Percentiles rank a stretch among this genome's conserved stretches.
phyloP scores from a whole-genome alignment of 768 basidiomycete species.

The Collybia mongolica region DNA sequence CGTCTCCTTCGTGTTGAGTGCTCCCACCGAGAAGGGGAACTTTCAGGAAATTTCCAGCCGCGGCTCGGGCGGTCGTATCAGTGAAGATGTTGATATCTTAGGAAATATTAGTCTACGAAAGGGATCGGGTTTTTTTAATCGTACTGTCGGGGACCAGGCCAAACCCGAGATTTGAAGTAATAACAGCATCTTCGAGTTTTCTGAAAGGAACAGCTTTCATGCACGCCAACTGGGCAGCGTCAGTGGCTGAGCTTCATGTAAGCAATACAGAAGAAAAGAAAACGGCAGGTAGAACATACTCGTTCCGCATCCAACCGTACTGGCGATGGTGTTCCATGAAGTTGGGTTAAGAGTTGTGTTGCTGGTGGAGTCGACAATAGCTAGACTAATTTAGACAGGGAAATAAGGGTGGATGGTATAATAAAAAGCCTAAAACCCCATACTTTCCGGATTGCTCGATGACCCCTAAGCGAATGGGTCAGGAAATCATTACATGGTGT shows the following conservation, averaged over 20 bases:
- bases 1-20: slow-evolving; percentile 32
- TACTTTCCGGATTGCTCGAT: slow-evolving; percentile 37
- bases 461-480: slow-evolving; percentile 16
- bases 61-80: slow-evolving; percentile 20
- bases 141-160: slow-evolving; percentile 29
- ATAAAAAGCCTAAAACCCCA: neutral
- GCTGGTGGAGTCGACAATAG: slow-evolving; percentile 4
- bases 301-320: slow-evolving; percentile 30
- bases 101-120: neutral
- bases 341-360: slow-evolving; percentile 13
- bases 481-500: neutral
- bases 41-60: slow-evolving; percentile 17
- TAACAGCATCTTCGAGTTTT: slow-evolving; percentile 30
- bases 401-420: neutral
- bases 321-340: slow-evolving; percentile 30
- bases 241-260: slow-evolving; percentile 12
- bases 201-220: slow-evolving; percentile 31
- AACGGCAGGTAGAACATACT: slow-evolving; percentile 16
- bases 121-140: neutral
- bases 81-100: slow-evolving; percentile 31
- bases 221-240: slow-evolving; percentile 30
- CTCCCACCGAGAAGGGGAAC: slow-evolving; percentile 24
- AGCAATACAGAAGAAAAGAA: slow-evolving; percentile 7
- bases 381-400: slow-evolving; percentile 3
- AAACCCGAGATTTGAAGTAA: slow-evolving; percentile 25